A percentile compares a stretch with the other conserved stretches of the same genome.
Evolutionary conservation across 2,329 filamentous ascomycete species (phyloP).

Genomic region (Chalaropsis ovoidea): DNA sequence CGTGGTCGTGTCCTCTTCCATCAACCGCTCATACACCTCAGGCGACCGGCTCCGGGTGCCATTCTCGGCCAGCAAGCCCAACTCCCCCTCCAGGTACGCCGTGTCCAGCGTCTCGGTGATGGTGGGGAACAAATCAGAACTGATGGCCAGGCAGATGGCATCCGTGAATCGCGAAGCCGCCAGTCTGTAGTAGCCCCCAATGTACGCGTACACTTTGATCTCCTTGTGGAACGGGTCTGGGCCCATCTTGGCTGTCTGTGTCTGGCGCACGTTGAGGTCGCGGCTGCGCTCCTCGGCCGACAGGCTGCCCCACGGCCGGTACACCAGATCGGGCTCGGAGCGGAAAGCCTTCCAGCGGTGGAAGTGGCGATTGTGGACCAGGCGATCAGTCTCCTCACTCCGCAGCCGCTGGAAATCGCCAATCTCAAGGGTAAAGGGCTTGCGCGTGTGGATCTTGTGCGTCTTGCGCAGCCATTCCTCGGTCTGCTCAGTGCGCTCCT

Average conservation of each 20-base stretch:
- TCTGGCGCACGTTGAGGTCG: slow-evolving; percentile 37
- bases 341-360: slow-evolving; percentile 40
- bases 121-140: slow-evolving; percentile 43
- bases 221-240: slow-evolving; percentile 51
- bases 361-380: slow-evolving; percentile 42
- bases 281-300: slow-evolving; percentile 40
- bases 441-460: slow-evolving; percentile 44
- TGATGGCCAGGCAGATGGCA: slow-evolving; percentile 38
- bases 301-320: slow-evolving; percentile 37
- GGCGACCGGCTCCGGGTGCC: neutral
- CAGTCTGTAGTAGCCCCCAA: slow-evolving; percentile 59
- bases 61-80: slow-evolving; percentile 33
- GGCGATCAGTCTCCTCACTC: slow-evolving; percentile 37
- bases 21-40: slow-evolving; percentile 31
- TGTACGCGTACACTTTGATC: slow-evolving; percentile 51
- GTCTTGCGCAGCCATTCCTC: slow-evolving; percentile 36
- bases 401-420: slow-evolving; percentile 40
- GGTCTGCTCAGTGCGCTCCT: slow-evolving; percentile 34
- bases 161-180: slow-evolving; percentile 57
- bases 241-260: slow-evolving; percentile 41
- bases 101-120: slow-evolving; percentile 28
- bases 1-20: slow-evolving; percentile 41
- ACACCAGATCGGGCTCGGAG: slow-evolving; percentile 27
- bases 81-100: slow-evolving; percentile 36
- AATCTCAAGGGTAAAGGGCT: slow-evolving; percentile 49